phyloP scores from a whole-genome alignment of 1,284 basidiomycete species.

The Naganishia albida region DNA sequence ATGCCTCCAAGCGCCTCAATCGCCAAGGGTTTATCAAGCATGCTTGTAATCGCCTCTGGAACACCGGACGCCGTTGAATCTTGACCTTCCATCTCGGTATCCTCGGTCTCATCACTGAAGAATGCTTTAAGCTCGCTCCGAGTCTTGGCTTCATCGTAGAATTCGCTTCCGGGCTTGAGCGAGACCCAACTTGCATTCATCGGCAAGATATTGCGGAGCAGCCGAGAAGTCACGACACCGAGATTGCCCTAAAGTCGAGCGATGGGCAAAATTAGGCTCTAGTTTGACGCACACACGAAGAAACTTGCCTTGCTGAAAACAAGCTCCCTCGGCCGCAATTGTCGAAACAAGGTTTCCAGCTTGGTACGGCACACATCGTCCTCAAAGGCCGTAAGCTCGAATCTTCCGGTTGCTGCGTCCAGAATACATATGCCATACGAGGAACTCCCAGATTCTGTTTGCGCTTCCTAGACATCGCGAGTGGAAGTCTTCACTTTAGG shows the following conservation, averaged over 20 bases:
- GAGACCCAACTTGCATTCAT: constrained; percentile 82
- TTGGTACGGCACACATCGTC: constrained; percentile 91
- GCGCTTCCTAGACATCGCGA: constrained; percentile 43
- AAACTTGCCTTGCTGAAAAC: constrained; percentile 78
- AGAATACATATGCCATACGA: constrained; percentile 89
- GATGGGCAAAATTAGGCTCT: not conserved
- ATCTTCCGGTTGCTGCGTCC: constrained; percentile 94
- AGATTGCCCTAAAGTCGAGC: constrained; percentile 67
- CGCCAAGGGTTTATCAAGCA: constrained; percentile 64
- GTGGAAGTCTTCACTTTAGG: not conserved
- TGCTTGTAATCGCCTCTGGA: constrained; percentile 71
- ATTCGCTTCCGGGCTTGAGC: constrained; percentile 74
- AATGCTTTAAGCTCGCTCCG: constrained; percentile 68
- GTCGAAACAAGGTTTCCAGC: constrained; percentile 90
- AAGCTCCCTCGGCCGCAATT: constrained; percentile 89
- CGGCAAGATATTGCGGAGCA: constrained; percentile 77
- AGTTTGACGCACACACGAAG: not conserved
- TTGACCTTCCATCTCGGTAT: constrained; percentile 24
- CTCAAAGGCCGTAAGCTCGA: constrained; percentile 84
- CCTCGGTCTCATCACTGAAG: constrained; percentile 59
- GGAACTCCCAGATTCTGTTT: constrained; percentile 39
- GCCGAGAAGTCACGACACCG: constrained; percentile 73
- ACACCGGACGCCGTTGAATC: constrained; percentile 54
- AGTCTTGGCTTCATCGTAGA: constrained; percentile 72
- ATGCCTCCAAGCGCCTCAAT: constrained; percentile 84